phyloP scores from a whole-genome alignment of 306 rosid genomes.

The Styphnolobium japonicum region DNA sequence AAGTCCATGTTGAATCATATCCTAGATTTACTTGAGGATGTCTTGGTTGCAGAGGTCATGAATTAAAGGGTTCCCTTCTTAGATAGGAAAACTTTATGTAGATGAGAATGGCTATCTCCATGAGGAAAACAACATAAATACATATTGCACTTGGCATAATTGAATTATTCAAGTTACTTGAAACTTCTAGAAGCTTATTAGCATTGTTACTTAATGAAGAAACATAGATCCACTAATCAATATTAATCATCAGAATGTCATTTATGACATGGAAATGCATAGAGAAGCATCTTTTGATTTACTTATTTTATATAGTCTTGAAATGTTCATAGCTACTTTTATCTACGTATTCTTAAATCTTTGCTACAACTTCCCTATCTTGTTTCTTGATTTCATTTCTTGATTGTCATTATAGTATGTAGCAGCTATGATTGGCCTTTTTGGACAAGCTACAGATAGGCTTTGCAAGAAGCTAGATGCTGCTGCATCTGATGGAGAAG shows the following conservation, averaged over 20 bases:
- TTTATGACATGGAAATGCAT: background rate
- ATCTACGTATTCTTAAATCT: conserved; percentile 6
- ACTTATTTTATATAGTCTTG: background rate
- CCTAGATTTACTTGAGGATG: background rate
- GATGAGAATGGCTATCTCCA: background rate
- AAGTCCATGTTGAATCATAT: conserved; percentile 10
- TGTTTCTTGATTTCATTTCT: conserved; percentile 29
- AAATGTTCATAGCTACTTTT: conserved; percentile 25
- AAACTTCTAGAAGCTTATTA: background rate
- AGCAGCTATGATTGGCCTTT: conserved; percentile 86
- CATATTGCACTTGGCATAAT: background rate
- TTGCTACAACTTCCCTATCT: conserved; percentile 1
- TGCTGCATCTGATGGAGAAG: conserved; percentile 86
- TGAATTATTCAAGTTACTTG: conserved; percentile 1
- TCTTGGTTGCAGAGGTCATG: conserved; percentile 3
- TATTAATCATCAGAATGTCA: conserved; percentile 3
- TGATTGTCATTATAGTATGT: conserved; percentile 61
- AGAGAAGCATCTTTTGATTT: conserved; percentile 11
- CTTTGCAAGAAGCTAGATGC: conserved; percentile 88
- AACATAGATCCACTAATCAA: background rate
- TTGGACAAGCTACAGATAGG: conserved; percentile 94
- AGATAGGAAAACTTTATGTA: background rate
- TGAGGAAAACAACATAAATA: background rate
- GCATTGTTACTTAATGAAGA: conserved; percentile 12
- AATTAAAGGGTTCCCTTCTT: conserved; percentile 9